Conservation (phyloP, 2,329 filamentous ascomycete genomes). For the Trichophyton verrucosum region DNA sequence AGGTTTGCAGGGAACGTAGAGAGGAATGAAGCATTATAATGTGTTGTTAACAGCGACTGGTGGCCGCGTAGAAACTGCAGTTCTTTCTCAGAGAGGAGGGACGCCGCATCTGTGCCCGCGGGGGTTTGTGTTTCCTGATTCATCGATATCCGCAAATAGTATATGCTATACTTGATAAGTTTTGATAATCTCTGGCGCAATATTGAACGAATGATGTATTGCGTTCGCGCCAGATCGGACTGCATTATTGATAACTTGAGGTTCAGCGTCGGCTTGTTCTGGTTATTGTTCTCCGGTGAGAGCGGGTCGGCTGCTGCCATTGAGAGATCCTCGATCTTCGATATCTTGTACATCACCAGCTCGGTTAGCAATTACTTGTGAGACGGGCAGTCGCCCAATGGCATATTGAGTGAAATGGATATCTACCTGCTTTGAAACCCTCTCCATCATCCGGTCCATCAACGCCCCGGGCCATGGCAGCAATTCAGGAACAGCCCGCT, state of each 20-base stretch:
- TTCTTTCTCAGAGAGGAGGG: constrained; percentile 63
- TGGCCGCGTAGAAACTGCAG: constrained; percentile 72
- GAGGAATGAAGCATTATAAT: constrained; percentile 79
- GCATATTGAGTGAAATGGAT: too few species aligned
- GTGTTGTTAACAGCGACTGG: constrained; percentile 67
- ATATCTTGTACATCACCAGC: constrained; percentile 35
- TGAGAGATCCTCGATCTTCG: constrained; percentile 52
- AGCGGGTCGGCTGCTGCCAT: constrained; percentile 32
- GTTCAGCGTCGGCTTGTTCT: constrained; percentile 75
- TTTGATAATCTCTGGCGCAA: constrained; percentile 79
- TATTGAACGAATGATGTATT: constrained; percentile 76
- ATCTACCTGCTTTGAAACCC: constrained; percentile 50
- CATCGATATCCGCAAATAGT: constrained; percentile 26
- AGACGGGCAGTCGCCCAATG: too few species aligned
- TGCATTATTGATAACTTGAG: constrained; percentile 90
- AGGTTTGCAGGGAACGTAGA: constrained; percentile 64
- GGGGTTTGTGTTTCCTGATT: constrained; percentile 11
- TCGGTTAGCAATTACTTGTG: neutral
- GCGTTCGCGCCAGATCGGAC: constrained; percentile 88
- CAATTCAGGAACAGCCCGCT: constrained; percentile 81
- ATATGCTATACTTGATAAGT: constrained; percentile 41
- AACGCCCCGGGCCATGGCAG: constrained; percentile 63
- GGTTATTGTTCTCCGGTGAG: constrained; percentile 28
- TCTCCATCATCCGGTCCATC: constrained; percentile 68
- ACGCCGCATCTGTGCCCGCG: constrained; percentile 16